These are phyloP conservation scores for Blastobotrys serpentis DNA, from an alignment of 1,139 yeast genomes.

Conservation along the genomic window DNA sequence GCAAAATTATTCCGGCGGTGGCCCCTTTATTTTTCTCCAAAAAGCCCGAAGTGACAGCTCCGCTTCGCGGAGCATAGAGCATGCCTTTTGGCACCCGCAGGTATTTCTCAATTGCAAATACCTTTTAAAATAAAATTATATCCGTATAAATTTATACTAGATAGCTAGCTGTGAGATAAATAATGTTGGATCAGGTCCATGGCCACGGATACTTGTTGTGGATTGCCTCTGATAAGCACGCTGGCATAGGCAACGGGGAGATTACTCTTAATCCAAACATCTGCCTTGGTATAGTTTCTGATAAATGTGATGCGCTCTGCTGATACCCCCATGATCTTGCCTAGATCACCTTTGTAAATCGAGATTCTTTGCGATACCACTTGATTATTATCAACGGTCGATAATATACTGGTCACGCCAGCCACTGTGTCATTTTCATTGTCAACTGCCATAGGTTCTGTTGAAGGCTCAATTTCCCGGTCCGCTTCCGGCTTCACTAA, in stretches of 20 bases:
- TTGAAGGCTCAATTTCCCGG: neutral
- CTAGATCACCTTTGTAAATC: neutral
- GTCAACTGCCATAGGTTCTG: no score
- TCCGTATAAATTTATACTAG: neutral
- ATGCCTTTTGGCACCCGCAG: no score
- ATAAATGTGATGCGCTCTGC: neutral
- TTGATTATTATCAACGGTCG: neutral
- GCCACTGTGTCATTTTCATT: neutral
- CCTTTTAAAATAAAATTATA: no score
- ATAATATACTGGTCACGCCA: neutral
- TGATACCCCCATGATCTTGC: neutral
- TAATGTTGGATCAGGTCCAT: slow-evolving; percentile 1
- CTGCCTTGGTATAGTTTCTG: neutral
- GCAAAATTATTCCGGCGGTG: no score
- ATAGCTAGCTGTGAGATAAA: neutral
- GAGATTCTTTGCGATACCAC: neutral
- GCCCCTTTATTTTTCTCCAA: no score
- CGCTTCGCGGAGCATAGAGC: neutral
- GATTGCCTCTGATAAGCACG: neutral
- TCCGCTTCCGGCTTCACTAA: neutral
- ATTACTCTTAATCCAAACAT: neutral
- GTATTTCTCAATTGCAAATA: no score
- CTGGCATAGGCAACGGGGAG: neutral
- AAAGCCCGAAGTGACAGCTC: neutral
- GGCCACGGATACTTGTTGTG: neutral